Base-by-base conservation (phyloP, 805 yeast species). In the Saccharomyces eubayanus region DNA sequence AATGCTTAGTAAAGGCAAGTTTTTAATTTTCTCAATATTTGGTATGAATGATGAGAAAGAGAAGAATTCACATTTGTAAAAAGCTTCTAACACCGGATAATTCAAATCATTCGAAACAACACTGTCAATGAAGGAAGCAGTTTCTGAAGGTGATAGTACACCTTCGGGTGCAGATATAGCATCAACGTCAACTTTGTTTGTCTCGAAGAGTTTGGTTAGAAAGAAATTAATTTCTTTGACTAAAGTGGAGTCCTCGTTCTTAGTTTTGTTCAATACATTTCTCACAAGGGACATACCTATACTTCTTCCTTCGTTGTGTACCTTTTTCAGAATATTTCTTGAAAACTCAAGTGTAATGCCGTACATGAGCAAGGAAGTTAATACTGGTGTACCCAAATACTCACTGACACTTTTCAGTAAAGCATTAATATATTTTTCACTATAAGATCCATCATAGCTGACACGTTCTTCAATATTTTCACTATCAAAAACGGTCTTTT, bases 11-110 rank as follows among this genome's bases (percentile, higher is more conserved):
- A 36, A 16, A 16, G 24, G 43, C 20, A 11, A 36, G 16, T 36
- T 16, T 24, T 46, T 43, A 1, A 59, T 51, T 11, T 31, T 40
- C 1, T 48, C 31, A 16, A 63, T 47, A 40, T 48, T 30, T 20
- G 57, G 51, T 5, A 52, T 20, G 9, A 64, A 28, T 10, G 43
- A 45, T 14, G 51, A 46, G 2, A 48, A 8, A 5, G 46, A 12
- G 45, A 55, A 62, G 48, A 54, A 55, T 4, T 41, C 4, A 1
- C 63, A 60, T 16, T 52, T 16, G 41, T 62, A 29, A 41, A 57
- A 60, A 4, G 60, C 47, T 27, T 55, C 47, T 14, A 63, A 43
- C 3, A 61, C 40, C 6, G 46, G 41, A 2, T 47, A 41, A 45
- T 41, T 54, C 5, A n/a, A 16, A n/a, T 50, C 51, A 29, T 52